Evolutionary conservation across 441 rosid genomes (phyloP).

Genomic region (Melastoma candidum): DNA sequence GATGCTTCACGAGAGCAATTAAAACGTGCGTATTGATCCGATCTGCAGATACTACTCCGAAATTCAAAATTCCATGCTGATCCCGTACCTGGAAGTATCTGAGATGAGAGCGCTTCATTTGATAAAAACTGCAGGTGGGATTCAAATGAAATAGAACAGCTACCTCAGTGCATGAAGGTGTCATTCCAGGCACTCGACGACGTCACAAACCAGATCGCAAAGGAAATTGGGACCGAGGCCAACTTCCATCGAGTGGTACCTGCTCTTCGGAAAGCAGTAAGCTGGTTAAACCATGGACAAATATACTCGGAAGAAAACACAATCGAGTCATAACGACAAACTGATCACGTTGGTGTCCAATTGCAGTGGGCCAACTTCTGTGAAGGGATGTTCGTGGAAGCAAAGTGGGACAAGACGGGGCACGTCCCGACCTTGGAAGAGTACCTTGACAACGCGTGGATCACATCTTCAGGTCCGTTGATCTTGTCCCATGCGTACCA

Average conservation of each 20-base stretch:
- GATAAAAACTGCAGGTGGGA: constrained; percentile 29
- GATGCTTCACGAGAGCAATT: constrained; percentile 34
- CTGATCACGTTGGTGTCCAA: too few relatives aligned
- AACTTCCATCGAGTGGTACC: constrained; percentile 16
- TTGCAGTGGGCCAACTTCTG: constrained; percentile 43
- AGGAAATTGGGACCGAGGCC: constrained; percentile 23
- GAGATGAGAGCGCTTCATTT: too few relatives aligned
- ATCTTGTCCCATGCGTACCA: constrained; percentile 26
- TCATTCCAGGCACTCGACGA: constrained; percentile 28
- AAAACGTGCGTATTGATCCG: constrained; percentile 11
- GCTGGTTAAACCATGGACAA: not conserved
- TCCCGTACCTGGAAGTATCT: too few relatives aligned
- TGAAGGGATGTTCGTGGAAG: constrained; percentile 30
- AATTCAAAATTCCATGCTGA: too few relatives aligned
- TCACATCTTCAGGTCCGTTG: constrained; percentile 32
- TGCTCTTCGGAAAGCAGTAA: constrained; percentile 27
- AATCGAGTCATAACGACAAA: too few relatives aligned
- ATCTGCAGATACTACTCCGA: not conserved
- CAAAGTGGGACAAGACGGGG: constrained; percentile 30
- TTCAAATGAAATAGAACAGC: constrained; percentile 10
- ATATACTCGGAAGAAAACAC: too few relatives aligned
- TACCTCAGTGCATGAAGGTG: constrained; percentile 34
- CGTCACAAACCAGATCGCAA: constrained; percentile 23
- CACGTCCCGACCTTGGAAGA: constrained; percentile 27
- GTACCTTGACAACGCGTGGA: constrained; percentile 31